Base-by-base conservation (phyloP, 2,329 filamentous ascomycete genomes). In the Stenocarpella maydis region DNA sequence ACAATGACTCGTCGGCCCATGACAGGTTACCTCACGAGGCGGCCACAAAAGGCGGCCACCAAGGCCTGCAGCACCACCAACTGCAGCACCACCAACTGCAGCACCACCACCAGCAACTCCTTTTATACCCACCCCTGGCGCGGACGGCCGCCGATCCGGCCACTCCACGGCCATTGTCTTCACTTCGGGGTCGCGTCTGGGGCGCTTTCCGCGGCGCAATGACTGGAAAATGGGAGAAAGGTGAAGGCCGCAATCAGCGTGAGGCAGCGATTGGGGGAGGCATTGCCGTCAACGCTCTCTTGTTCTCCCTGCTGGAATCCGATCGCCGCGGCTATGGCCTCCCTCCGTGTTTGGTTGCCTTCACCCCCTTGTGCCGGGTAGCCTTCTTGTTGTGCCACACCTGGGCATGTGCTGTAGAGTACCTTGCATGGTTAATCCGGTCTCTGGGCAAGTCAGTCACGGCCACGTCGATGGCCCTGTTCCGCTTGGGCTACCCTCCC, bases 351-450 rank as follows among this genome's bases (percentile, higher is more conserved):
- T 31, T 37, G n/a, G 41, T 24, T 61, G 17, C 39, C 24, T 47
- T 45, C 39, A 47, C 26, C 55, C 55, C 55, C 55, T n/a, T 61
- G 55, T 47, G 55, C 55, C 26, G 39, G 26, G 12, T 31, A 10
- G 39, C 55, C 15, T 21, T 31, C 31, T 31, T 45, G 26, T 61
- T 39, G 39, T 39, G 39, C 39, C 26, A 61, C 55, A 61, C 55
- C 55, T 61, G 26, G 41, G 55, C 41, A 61, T 61, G 55, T 39
- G 55, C 55, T 19, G 41, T 37, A 66, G 41, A 66, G 64, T 66
- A 31, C 64, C 64, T 66, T 66, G 64, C 64, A 66, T 66, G 53
- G 64, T 66, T 53, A 50, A 66, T 66, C 64, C 37, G 47, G 19
- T 43, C 50, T 47, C 64, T 55, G 50, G 52, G 50, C 64, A 66